Conservation (phyloP, 495 filamentous ascomycete species). For the Chaetomium tenue region DNA sequence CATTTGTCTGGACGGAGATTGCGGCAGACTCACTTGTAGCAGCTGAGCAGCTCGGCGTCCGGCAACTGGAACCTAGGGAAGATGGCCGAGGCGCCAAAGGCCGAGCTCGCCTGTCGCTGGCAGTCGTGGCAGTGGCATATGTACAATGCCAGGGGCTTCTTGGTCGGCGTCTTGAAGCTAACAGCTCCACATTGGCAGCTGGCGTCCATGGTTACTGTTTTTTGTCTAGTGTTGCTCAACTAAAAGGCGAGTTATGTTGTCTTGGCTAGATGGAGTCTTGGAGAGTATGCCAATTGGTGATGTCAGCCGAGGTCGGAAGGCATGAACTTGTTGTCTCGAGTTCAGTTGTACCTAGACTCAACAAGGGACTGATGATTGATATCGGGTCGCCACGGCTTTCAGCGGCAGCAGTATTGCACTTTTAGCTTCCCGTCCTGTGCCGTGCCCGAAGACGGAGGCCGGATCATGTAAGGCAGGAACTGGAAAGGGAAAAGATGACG, state of each 20-base stretch:
- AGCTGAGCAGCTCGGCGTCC: constrained; percentile 41
- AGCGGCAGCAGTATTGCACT: constrained; percentile 6
- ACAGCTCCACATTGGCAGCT: constrained; percentile 64
- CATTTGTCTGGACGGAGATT: neutral
- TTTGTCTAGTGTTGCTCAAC: neutral
- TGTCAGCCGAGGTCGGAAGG: neutral
- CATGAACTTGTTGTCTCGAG: neutral
- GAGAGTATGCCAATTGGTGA: neutral
- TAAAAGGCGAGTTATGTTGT: neutral
- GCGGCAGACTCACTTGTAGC: constrained; percentile 44
- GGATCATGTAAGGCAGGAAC: neutral
- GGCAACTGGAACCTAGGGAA: constrained; percentile 61
- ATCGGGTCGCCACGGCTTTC: constrained; percentile 18
- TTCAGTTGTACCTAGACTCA: neutral
- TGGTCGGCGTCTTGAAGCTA: constrained; percentile 57
- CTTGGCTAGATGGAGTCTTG: neutral
- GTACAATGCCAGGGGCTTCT: constrained; percentile 57
- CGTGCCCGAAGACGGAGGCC: constrained; percentile 20
- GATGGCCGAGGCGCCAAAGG: constrained; percentile 66
- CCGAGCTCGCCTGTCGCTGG: constrained; percentile 62
- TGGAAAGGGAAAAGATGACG: neutral
- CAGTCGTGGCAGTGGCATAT: constrained; percentile 70
- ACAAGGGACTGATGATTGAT: neutral
- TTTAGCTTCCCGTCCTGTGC: neutral
- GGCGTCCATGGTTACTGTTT: constrained; percentile 46